These are phyloP conservation scores for Aspergillus alliaceus DNA, from an alignment of 2,329 filamentous ascomycete species.

Conservation along the genomic window DNA sequence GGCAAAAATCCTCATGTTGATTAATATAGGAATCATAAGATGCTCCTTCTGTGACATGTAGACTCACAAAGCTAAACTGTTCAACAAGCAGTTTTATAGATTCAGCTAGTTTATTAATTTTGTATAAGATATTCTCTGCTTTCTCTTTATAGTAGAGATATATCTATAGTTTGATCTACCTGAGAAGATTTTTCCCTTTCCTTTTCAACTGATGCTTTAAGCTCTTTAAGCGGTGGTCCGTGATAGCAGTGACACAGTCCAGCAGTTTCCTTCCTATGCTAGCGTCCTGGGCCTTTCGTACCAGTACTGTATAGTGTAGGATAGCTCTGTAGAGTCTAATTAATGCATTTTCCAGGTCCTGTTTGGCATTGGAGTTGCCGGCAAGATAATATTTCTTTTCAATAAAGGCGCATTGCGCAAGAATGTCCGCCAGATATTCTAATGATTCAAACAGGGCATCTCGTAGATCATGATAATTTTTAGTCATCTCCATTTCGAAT, in stretches of 20 bases:
- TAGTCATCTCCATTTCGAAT: slow-evolving; percentile 9
- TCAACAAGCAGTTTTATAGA: no score
- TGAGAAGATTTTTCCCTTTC: slow-evolving; percentile 10
- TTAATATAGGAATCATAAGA: slow-evolving; percentile 11
- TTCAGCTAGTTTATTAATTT: no score
- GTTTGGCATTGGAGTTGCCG: neutral
- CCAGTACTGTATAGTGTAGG: slow-evolving; percentile 9
- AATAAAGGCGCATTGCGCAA: slow-evolving; percentile 13
- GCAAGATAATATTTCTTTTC: slow-evolving; percentile 14
- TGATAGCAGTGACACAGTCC: slow-evolving; percentile 13
- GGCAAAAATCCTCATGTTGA: no score
- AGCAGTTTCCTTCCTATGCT: slow-evolving; percentile 6
- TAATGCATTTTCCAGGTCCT: neutral
- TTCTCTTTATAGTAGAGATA: slow-evolving; percentile 7
- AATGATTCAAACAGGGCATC: no score
- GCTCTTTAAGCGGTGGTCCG: slow-evolving; percentile 7
- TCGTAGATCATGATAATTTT: slow-evolving; percentile 10
- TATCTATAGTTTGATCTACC: slow-evolving; percentile 6
- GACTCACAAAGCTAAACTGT: neutral
- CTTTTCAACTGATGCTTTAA: no score
- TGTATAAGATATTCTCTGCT: slow-evolving; percentile 2
- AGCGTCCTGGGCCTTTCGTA: slow-evolving; percentile 1
- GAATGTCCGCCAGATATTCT: slow-evolving; percentile 13
- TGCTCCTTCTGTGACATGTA: neutral
- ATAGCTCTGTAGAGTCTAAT: slow-evolving; percentile 15